Evolutionary conservation across 306 rosid genomes (phyloP), one percentile per base, ranked within the genome.

Genomic region (Ziziphus jujuba): DNA sequence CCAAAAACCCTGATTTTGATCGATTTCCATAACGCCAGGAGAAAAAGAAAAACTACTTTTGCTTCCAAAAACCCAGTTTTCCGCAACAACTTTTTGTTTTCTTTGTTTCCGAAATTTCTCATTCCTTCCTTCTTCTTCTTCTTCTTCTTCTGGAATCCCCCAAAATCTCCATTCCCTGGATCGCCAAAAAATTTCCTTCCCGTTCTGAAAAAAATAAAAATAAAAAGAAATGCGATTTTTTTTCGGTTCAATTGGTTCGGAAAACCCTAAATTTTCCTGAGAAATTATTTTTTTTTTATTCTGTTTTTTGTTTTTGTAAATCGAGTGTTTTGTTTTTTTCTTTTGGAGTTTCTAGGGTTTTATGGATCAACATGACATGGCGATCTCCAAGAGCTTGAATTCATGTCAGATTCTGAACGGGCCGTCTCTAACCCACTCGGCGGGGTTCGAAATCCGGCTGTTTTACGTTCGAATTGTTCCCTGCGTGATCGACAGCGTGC

Each of bases 381-480:
- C 75, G 61, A 76, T 76, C 16, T 45, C 87, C 19, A 85, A 75
- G 61, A 70, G 74, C 43, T 48, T 83, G 11, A 91, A 77, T 25
- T 77, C 90, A 20, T 71, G 69, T 0, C 73, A 16, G 20, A 70
- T 84, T 44, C 63, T 70, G 23, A 70, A 83, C 60, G 84, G 77
- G 1, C 82, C 76, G 16, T 77, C 90, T 6, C 51, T 80, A 6
- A 65, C 64, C 49, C 89, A 81, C 62, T 76, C 87, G 0, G 79
- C 89, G 0, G 80, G 92, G 80, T 81, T 91, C 7, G 93, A 82
- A 73, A 72, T 71, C 48, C 73, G 91, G 9, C 77, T 91, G 22
- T 91, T 91, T 69, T 91, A 88, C 45, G 96, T 91, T 52, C 82
- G 91, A 38, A 72, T 91, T 35, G 78, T 85, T 0, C 96, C 89